Percentiles rank a stretch among this genome's conserved stretches.
Conservation (phyloP, 768 basidiomycete genomes). For the Macrolepiota fuliginosa region DNA sequence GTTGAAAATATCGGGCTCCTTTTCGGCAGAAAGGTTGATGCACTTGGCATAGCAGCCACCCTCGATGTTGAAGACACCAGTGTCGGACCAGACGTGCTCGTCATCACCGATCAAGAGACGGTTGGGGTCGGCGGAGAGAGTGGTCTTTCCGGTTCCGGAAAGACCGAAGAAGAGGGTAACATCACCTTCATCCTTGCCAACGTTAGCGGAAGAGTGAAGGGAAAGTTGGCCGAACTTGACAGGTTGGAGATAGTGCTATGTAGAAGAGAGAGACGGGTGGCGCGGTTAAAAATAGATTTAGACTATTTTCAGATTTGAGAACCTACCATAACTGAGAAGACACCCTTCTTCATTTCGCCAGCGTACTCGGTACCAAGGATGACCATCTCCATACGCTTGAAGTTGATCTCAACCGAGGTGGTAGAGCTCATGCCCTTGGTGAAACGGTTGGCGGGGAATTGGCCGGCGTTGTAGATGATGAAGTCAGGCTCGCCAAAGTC, state of each 20-base stretch:
- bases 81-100: conserved; percentile 99
- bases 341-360: conserved; percentile 99
- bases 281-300: conserved; percentile 11
- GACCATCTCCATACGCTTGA: conserved; percentile 99
- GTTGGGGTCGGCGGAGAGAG: conserved; percentile 93
- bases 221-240: conserved; percentile 98
- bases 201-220: conserved; percentile 97
- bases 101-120: conserved; percentile 97
- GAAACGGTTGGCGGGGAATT: conserved; percentile 99
- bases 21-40: conserved; percentile 94
- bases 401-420: conserved; percentile 99
- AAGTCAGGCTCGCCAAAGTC: conserved; percentile 98
- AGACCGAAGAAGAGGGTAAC: conserved; percentile 99
- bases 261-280: conserved; percentile 12
- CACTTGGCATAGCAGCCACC: conserved; percentile 99
- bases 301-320: neutral
- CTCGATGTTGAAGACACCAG: conserved; percentile 99
- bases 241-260: conserved; percentile 93
- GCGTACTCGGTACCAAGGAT: conserved; percentile 98
- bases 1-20: conserved; percentile 97
- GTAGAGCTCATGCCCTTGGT: conserved; percentile 99
- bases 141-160: conserved; percentile 98
- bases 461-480: conserved; percentile 99
- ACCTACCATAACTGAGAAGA: conserved; percentile 94
- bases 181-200: conserved; percentile 83